phyloP scores from a whole-genome alignment of 768 basidiomycete species.

The Russula earlei region DNA sequence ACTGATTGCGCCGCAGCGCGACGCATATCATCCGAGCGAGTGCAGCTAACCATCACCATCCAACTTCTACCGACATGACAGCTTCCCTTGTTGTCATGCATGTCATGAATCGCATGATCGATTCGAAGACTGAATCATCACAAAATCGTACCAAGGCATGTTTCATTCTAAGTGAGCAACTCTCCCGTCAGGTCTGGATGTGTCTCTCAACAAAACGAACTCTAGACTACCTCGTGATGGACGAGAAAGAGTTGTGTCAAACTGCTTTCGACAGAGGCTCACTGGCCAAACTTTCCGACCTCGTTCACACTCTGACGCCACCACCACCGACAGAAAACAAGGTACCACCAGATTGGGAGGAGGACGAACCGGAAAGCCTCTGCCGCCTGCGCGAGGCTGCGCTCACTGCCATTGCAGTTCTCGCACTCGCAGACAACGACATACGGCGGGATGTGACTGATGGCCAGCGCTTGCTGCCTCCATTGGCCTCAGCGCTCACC shows the following conservation, averaged over 20 bases:
- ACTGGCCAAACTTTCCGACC: conserved; percentile 41
- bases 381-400: conserved; percentile 61
- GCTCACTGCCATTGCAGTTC: conserved; percentile 62
- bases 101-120: conserved; percentile 53
- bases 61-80: conserved; percentile 33
- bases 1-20: conserved; percentile 32
- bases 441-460: conserved; percentile 63
- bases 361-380: conserved; percentile 56
- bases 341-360: conserved; percentile 45
- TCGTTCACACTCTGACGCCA: conserved; percentile 49
- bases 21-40: conserved; percentile 53
- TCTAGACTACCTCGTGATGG: conserved; percentile 57
- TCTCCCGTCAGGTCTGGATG: neutral
- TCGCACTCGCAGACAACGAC: conserved; percentile 64
- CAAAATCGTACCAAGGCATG: conserved; percentile 55
- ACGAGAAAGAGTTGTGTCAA: conserved; percentile 58
- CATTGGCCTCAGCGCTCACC: conserved; percentile 43
- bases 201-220: neutral
- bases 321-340: conserved; percentile 23
- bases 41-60: conserved; percentile 23
- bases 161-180: conserved; percentile 58
- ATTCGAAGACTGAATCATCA: conserved; percentile 33
- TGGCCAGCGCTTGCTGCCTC: conserved; percentile 43
- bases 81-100: conserved; percentile 56
- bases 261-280: conserved; percentile 64